These are phyloP conservation scores for Cyberlindnera samutprakarnensis DNA, from an alignment of 805 yeast genomes.

Conservation along the genomic window DNA sequence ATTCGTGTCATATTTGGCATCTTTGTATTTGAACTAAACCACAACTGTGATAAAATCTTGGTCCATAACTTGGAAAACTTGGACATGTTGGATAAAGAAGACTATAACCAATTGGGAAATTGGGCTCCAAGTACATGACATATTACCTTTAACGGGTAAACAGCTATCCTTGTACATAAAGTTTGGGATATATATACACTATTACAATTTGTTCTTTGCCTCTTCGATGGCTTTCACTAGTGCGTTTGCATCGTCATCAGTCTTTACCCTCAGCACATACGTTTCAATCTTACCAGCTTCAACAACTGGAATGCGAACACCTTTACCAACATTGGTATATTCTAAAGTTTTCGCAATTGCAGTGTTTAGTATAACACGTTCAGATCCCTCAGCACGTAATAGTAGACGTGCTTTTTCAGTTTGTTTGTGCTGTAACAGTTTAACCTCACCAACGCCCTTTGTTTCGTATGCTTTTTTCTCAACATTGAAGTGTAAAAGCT, in stretches of 20 bases:
- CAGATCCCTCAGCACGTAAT: conserved; percentile 84
- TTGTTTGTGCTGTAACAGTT: conserved; percentile 53
- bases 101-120: conserved; percentile 5
- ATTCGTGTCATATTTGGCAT: conserved; percentile 36
- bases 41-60: conserved; percentile 42
- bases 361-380: conserved; percentile 68
- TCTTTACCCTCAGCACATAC: conserved; percentile 70
- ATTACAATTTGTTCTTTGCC: conserved; percentile 7
- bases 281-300: conserved; percentile 53
- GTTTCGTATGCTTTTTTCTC: conserved; percentile 45
- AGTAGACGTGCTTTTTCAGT: conserved; percentile 61
- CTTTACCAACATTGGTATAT: conserved; percentile 57
- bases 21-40: conserved; percentile 58
- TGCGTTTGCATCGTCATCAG: conserved; percentile 57
- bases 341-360: conserved; percentile 48
- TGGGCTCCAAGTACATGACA: conserved; percentile 1
- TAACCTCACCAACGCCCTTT: conserved; percentile 78
- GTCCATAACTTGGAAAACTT: conserved; percentile 66
- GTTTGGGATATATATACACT: not conserved
- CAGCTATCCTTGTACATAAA: not conserved
- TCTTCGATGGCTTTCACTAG: conserved; percentile 29
- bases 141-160: not conserved
- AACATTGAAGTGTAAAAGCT: conserved; percentile 54
- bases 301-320: conserved; percentile 60
- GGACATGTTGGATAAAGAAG: conserved; percentile 43